Base-by-base conservation (phyloP, 176 grass and related monocot genomes). In the Guadua angustifolia region DNA sequence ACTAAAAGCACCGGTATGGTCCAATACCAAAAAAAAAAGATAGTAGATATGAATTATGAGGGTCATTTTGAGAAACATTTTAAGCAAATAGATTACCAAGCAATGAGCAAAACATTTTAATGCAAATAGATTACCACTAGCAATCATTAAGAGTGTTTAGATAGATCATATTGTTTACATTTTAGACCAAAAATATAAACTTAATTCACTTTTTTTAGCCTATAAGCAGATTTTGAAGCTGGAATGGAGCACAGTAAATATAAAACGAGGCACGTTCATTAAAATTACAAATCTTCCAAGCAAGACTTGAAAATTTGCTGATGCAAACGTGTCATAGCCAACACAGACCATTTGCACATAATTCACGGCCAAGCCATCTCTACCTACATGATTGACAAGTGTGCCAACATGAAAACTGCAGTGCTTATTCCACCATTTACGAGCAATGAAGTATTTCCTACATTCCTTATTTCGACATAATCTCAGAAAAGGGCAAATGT, bases 1-100 rank as follows among this genome's bases (percentile, higher is more conserved):
- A 67, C 14, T 78, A 12, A 78, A 88, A 33, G 42, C 38, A 79
- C 9, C 9, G 24, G 45, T n/a, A 25, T n/a, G 29, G 57, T 76
- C 25, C 55, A 24, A 15, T 50, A 15, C 69, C 22, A 35, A 42
- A 18, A 65, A 21, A 8, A 59, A 56, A 45, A 64, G 14, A 4
- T 0, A 8, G 52, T 5, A 51, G 44, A 66, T 58, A 53, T 15
- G 42, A 47, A 70, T 86, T 4, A 19, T 4, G 35, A 60, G n/a
- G 26, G 6, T 7, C 75, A 70, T 18, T 56, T 55, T 3, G 36
- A 69, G 47, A 11, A 33, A 53, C 17, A 77, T 39, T 59, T 42
- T 78, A 16, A 9, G 74, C 7, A 77, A 8, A 18, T 47, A 81
- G 13, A 69, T 10, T 42, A 26, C 8, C 3, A 25, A 45, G 36